Evolutionary conservation across 176 grass and related monocot species (phyloP), one percentile per base, ranked within the genome.

Genomic region (Aegilops longissima): DNA sequence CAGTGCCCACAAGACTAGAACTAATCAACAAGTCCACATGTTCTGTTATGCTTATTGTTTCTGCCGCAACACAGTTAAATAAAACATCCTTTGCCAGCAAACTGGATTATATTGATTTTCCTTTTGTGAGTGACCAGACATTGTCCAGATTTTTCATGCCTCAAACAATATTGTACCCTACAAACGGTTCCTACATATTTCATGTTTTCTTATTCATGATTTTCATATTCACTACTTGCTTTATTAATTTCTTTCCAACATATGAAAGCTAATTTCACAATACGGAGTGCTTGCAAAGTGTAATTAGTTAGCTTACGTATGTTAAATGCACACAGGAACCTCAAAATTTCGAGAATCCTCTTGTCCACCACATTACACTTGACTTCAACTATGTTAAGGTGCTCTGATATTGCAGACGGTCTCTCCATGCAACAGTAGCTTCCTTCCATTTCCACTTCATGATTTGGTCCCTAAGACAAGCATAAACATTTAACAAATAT

Each of bases 371-470:
- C 30, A 58, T 59, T 61, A 36, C 76, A 78, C 17, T n/a, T 54
- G 30, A 78, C 27, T 12, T 47, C 44, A 47, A 47, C 44, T 47
- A 47, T 47, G 12, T 47, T 47, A 47, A 47, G 44, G 44, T 78
- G 76, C 9, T 78, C 5, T 78, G 76, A 61, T 78, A 59, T 78
- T 35, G 49, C 49, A n/a, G 29, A 18, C 9, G 76, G 9, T 61
- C 54, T 56, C 76, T 59, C 51, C 31, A 54, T 12, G n/a, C 4
- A 18, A 21, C 5, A 61, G 54, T 38, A 72, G 69, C 36, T 40
- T 72, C 69, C 69, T 72, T 72, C 12, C 36, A 72, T 42, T 72
- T 40, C 69, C 69, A 72, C 69, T 72, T 72, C n/a, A 42, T 72
- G 35, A 42, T 44, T 73, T 44, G 38, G 39, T 24, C 70, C 70